These are phyloP conservation scores for Fusarium torulosum DNA, from an alignment of 2,329 filamentous ascomycete genomes.

Conservation along the genomic window DNA sequence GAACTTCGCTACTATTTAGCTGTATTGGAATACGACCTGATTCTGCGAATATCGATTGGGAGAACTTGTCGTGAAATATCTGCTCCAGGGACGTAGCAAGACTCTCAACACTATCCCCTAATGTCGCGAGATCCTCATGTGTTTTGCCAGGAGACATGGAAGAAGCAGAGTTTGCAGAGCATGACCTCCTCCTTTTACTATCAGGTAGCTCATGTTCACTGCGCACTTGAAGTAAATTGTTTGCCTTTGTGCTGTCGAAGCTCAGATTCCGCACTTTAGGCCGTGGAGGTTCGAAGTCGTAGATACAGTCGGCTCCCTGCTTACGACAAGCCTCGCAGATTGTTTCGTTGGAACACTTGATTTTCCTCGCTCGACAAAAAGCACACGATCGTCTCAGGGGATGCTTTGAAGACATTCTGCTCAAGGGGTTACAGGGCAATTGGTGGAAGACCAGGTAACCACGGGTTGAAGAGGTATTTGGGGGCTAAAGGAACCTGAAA, in stretches of 20 bases:
- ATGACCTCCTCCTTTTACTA: constrained; percentile 45
- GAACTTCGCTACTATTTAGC: constrained; percentile 25
- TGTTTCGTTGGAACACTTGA: constrained; percentile 55
- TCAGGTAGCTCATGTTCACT: constrained; percentile 27
- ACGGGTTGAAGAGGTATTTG: constrained; percentile 12
- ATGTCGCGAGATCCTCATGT: constrained; percentile 37
- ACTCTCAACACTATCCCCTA: constrained; percentile 41
- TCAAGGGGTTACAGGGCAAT: constrained; percentile 3
- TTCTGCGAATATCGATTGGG: constrained; percentile 5
- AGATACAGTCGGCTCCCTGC: constrained; percentile 55
- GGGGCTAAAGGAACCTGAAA: constrained; percentile 10
- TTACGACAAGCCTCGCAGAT: constrained; percentile 55
- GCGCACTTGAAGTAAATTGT: constrained; percentile 32
- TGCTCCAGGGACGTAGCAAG: constrained; percentile 50
- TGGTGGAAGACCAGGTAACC: constrained; percentile 7
- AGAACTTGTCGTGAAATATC: constrained; percentile 50
- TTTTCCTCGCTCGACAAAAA: constrained; percentile 56
- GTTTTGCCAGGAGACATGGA: constrained; percentile 43
- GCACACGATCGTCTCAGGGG: constrained; percentile 53
- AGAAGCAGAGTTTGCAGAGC: constrained; percentile 44
- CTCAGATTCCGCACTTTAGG: constrained; percentile 48
- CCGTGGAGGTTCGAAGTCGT: constrained; percentile 53
- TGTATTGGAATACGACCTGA: not conserved
- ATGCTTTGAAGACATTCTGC: constrained; percentile 50
- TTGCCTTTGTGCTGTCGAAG: constrained; percentile 44